Percentiles rank a stretch among this genome's conserved stretches.
phyloP scores from a whole-genome alignment of 2,329 filamentous ascomycete species.

The Xylaria sp. region DNA sequence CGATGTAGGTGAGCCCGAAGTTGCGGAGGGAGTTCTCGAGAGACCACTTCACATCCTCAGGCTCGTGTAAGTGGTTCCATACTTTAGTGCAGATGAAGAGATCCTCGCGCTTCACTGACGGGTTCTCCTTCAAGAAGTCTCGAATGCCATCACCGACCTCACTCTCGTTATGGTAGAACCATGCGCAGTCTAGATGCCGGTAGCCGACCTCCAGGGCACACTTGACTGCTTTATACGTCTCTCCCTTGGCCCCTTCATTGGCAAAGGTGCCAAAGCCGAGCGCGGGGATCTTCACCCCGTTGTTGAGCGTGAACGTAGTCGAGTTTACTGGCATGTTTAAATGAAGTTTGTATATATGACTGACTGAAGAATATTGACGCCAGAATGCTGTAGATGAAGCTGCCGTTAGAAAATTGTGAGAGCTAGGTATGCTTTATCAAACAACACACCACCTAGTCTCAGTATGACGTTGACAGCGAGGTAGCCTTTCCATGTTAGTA shows the following conservation, averaged over 20 bases:
- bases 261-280: constrained; percentile 74
- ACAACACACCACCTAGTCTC: not conserved
- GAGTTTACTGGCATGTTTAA: constrained; percentile 40
- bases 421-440: constrained; percentile 11
- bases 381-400: constrained; percentile 3
- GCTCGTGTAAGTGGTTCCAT: constrained; percentile 73
- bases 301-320: constrained; percentile 58
- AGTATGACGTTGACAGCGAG: constrained; percentile 21
- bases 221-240: constrained; percentile 72
- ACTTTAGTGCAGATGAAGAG: constrained; percentile 74
- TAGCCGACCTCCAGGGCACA: constrained; percentile 71
- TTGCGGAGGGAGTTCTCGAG: constrained; percentile 63
- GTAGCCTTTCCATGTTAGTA: constrained; percentile 5
- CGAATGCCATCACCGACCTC: constrained; percentile 68
- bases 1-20: constrained; percentile 65
- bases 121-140: constrained; percentile 54
- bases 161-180: constrained; percentile 75
- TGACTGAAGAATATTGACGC: not conserved
- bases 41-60: constrained; percentile 66
- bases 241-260: constrained; percentile 70
- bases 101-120: constrained; percentile 61
- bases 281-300: constrained; percentile 68
- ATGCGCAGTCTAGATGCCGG: constrained; percentile 73
- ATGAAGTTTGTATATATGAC: constrained; percentile 5
- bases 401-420: not conserved